Conservation (phyloP, 192 early-diverging fungal species). For the Kickxella alabastrina region DNA sequence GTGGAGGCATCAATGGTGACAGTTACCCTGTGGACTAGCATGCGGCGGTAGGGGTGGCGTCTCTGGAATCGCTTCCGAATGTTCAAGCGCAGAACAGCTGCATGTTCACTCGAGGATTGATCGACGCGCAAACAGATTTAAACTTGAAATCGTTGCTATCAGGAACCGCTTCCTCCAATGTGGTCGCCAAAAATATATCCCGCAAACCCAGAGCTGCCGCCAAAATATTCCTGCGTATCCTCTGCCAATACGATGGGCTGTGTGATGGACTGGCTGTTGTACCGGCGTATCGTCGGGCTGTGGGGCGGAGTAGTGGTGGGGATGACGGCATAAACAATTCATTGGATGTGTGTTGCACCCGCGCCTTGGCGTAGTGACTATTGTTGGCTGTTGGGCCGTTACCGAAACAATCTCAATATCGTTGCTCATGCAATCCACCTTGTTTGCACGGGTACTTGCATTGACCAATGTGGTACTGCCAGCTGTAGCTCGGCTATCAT, state of each 20-base stretch:
- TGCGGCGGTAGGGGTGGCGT: neutral
- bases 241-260: constrained; percentile 9
- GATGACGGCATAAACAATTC: constrained; percentile 26
- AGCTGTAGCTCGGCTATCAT: neutral
- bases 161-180: too few species aligned
- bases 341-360: neutral
- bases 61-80: neutral
- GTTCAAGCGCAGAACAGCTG: neutral
- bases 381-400: neutral
- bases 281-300: constrained; percentile 37
- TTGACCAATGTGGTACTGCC: neutral
- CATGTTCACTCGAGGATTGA: neutral
- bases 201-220: neutral
- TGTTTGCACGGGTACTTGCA: neutral
- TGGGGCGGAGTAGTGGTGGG: constrained; percentile 23
- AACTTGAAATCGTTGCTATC: too few species aligned
- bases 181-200: too few species aligned
- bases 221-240: constrained; percentile 6
- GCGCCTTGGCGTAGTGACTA: constrained; percentile 1
- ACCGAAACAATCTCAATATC: neutral
- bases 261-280: constrained; percentile 15
- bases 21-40: neutral
- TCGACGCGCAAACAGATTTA: too few species aligned
- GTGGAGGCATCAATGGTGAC: neutral
- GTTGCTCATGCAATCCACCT: neutral